Evolutionary conservation across 2,329 filamentous ascomycete genomes (phyloP), one percentile per base, ranked within the genome.

Genomic region (Aspergillus chevalieri): DNA sequence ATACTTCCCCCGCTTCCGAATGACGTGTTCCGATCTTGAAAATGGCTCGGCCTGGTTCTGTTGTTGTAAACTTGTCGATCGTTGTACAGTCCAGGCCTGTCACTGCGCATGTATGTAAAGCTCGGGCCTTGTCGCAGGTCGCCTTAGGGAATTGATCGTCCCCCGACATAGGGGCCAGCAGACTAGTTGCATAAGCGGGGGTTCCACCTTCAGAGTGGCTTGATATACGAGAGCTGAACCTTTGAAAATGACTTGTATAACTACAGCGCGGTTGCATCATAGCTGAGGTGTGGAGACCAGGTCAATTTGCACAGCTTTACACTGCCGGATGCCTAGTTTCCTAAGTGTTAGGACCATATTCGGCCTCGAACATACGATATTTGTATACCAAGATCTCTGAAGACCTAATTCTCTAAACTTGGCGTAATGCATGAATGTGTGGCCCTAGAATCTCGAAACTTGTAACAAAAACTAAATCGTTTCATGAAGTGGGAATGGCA

Each of bases 221-320:
- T 43, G 42, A 43, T 28, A 43, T 43, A 43, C 15, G 42, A 28
- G 12, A 44, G 42, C 42, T 44, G 42, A 44, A 44, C 24, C 42
- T 28, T 10, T 6, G 24, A 44, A 44, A 10, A 30, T 26, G 3
- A 44, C 42, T 44, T 24, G 0, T 26, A 44, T 44, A 26, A 44
- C 21, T n/a, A 17, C 22, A 43, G 3, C 15, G 3, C 42, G 2
- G 22, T 44, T 15, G 15, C 42, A 26, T 44, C 22, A 44, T 17
- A 44, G 42, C 42, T 44, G 42, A 44, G 42, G 24, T 28, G 12
- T 17, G 8, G 42, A 24, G 42, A 15, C 22, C 42, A 43, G 9
- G 21, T 24, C 22, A 43, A 28, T 43, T 43, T 14, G 5, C 28
- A 28, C 41, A 43, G 41, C 41, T 12, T 26, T 43, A 15, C 19